Percentiles rank a stretch among this genome's conserved stretches.
Conservation (phyloP, 768 basidiomycete species). For the Leccinum broughii region DNA sequence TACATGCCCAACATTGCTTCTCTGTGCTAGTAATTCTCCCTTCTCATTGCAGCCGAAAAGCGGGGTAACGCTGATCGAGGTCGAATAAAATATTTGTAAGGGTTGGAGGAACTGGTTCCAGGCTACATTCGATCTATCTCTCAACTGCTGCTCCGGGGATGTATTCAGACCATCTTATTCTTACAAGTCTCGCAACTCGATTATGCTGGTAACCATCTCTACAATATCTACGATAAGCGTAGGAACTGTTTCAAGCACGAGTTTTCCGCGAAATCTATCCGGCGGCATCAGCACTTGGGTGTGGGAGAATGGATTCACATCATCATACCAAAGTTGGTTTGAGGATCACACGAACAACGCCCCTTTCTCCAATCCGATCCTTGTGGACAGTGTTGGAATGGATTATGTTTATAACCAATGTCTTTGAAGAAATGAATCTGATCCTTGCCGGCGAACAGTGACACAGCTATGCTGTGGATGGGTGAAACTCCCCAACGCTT, state of each 20-base stretch:
- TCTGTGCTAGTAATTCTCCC: too few species aligned
- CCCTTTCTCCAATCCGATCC: constrained; percentile 70
- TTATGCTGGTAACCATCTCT: constrained; percentile 1
- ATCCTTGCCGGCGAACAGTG: constrained; percentile 84
- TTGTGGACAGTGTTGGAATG: constrained; percentile 91
- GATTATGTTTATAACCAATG: constrained; percentile 89
- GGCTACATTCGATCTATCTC: too few species aligned
- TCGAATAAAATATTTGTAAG: too few species aligned
- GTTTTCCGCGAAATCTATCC: constrained; percentile 29
- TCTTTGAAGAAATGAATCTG: constrained; percentile 96
- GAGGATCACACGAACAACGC: constrained; percentile 82
- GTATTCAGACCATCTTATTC: background rate
- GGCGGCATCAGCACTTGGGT: constrained; percentile 7
- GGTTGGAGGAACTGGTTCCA: too few species aligned
- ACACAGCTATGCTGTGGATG: constrained; percentile 87
- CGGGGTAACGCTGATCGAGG: too few species aligned
- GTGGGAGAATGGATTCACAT: background rate
- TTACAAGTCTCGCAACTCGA: background rate
- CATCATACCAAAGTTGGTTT: constrained; percentile 69
- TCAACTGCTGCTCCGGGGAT: too few species aligned
- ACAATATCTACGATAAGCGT: constrained; percentile 28
- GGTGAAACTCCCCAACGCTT: constrained; percentile 94
- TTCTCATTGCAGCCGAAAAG: too few species aligned
- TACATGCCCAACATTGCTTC: too few species aligned
- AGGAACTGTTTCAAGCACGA: constrained; percentile 32